These are phyloP conservation scores for Citrus inodora DNA, from an alignment of 345 rosid genomes.

Conservation along the genomic window DNA sequence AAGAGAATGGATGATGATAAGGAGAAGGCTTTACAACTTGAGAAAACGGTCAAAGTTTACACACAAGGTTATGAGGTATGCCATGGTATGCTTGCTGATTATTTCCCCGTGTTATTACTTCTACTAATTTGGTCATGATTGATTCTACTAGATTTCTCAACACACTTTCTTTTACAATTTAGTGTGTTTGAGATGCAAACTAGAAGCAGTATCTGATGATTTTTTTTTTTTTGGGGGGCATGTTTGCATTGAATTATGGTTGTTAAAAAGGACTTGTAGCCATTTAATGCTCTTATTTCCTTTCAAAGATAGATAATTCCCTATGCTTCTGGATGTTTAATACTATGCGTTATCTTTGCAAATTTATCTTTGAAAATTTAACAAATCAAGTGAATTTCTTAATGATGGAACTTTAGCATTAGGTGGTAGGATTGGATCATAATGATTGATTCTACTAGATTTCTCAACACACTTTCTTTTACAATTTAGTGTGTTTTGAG, in stretches of 20 bases:
- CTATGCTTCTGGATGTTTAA: neutral
- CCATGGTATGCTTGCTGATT: neutral
- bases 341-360: neutral
- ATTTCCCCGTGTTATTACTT: neutral
- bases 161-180: neutral
- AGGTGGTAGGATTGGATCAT: neutral
- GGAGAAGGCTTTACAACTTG: slow-evolving; percentile 79
- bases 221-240: neutral
- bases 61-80: slow-evolving; percentile 97
- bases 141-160: neutral
- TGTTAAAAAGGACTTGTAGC: too few relatives aligned
- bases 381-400: neutral
- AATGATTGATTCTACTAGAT: too few relatives aligned
- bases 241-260: neutral
- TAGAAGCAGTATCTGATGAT: neutral
- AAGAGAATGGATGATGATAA: slow-evolving; percentile 76
- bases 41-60: slow-evolving; percentile 72
- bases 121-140: neutral
- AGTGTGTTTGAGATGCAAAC: neutral
- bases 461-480: too few relatives aligned
- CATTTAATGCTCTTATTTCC: neutral
- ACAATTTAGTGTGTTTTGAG: too few relatives aligned
- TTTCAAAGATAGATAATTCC: neutral
- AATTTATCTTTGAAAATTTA: neutral
- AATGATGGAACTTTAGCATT: neutral